Evolutionary conservation across 2,329 filamentous ascomycete genomes (phyloP), one percentile per base, ranked within the genome.

Genomic region (Biscogniauxia mediterranea): DNA sequence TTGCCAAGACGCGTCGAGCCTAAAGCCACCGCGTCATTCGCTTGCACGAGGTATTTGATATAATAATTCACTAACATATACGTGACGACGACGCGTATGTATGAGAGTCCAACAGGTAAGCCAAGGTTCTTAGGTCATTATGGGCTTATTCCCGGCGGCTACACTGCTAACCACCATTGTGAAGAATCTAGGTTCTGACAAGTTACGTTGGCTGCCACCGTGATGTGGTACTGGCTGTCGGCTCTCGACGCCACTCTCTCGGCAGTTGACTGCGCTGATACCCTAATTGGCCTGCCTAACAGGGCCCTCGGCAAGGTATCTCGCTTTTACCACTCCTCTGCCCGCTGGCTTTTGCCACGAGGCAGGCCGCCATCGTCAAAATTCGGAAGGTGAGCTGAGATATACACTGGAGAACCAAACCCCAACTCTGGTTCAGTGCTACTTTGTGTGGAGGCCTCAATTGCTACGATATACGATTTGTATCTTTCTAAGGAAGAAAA

Each of bases 261-360:
- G 57, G 57, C 57, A 58, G 49, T 58, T 58, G 25, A 15, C 25
- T n/a, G 17, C 32, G 50, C 32, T 38, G 50, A 19, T n/a, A 54
- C 15, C 21, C 52, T 32, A 21, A 46, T 25, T 21, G 11, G 15
- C 17, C 11, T 19, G 23, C 52, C 17, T 54, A 46, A 11, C 38
- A 17, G 6, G 13, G 6, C 38, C 38, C 17, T 46, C 38, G 38
- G 38, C 15, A 46, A 46, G 17, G 38, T 56, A 23, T 46, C 25
- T 42, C 28, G 28, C 17, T 21, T 55, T 32, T 55, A n/a, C 19
- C 17, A 2, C 38, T 17, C 38, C 21, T 32, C 13, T 46, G 15
- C 19, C 23, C 3, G 19, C 23, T 52, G 5, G 9, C 49, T 51
- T 51, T 21, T 19, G 20, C 20, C 54, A 56, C 54, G 54, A 56